Conservation (phyloP, 805 yeast species). For the Candida jianshihensis region DNA sequence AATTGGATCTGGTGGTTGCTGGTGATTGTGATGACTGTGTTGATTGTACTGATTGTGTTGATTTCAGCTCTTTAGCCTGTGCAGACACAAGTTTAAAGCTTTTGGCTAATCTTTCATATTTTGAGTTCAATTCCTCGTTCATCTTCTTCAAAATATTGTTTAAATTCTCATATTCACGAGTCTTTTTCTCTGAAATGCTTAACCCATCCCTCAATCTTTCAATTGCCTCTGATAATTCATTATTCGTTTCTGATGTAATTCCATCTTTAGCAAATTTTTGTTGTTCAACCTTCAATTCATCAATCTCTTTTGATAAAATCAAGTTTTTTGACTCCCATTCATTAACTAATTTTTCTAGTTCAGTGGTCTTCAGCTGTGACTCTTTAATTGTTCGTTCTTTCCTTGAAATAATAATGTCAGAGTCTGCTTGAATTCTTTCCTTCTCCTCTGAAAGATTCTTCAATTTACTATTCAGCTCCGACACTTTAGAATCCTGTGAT, state of each 20-base stretch:
- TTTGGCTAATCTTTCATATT: conserved; percentile 61
- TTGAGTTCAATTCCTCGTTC: conserved; percentile 62
- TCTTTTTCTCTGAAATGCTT: conserved; percentile 40
- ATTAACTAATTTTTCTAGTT: conserved; percentile 31
- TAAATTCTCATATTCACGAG: conserved; percentile 48
- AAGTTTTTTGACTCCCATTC: conserved; percentile 32
- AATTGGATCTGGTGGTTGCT: conserved; percentile 30
- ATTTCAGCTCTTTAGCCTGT: conserved; percentile 30
- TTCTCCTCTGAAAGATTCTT: conserved; percentile 52
- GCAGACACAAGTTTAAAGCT: conserved; percentile 59
- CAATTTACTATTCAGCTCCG: conserved; percentile 50
- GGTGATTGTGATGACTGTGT: conserved; percentile 18
- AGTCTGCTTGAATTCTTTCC: conserved; percentile 48
- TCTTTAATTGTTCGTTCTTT: conserved; percentile 66
- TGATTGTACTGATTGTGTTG: conserved; percentile 2
- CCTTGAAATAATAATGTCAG: conserved; percentile 41
- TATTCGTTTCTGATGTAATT: conserved; percentile 20
- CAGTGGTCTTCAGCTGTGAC: conserved; percentile 34
- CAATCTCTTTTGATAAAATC: conserved; percentile 22
- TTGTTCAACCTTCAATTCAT: conserved; percentile 25
- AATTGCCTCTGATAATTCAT: conserved; percentile 25
- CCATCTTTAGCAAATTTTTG: conserved; percentile 22
- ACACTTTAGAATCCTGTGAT: conserved; percentile 39
- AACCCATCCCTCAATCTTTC: conserved; percentile 48
- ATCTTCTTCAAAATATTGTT: conserved; percentile 48